Evolutionary conservation across 345 rosid genomes (phyloP).

Genomic region (Citrus trifoliata): DNA sequence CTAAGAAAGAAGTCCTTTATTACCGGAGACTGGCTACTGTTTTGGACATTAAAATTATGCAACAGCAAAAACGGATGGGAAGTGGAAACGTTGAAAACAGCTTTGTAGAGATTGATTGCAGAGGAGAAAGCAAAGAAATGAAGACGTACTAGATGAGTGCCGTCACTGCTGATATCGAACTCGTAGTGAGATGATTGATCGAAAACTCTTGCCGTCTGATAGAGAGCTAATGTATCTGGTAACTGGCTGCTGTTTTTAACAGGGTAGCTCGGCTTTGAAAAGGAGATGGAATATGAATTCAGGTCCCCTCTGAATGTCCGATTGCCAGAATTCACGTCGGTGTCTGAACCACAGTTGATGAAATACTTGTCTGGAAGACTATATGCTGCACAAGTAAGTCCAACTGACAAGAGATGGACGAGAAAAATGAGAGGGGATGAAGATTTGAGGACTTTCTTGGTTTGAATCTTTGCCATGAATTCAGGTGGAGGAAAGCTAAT

Average conservation of each 20-base stretch:
- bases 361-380: slow-evolving; percentile 35
- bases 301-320: slow-evolving; percentile 36
- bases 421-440: slow-evolving; percentile 19
- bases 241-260: neutral
- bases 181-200: slow-evolving; percentile 25
- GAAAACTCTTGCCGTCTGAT: slow-evolving; percentile 54
- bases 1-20: slow-evolving; percentile 47
- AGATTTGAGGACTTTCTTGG: neutral
- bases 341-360: slow-evolving; percentile 58
- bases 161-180: slow-evolving; percentile 20
- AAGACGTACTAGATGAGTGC: slow-evolving; percentile 44
- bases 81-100: slow-evolving; percentile 39
- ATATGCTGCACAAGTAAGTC: slow-evolving; percentile 17
- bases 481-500: neutral
- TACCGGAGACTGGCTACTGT: slow-evolving; percentile 4
- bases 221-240: slow-evolving; percentile 8
- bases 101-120: slow-evolving; percentile 21
- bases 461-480: slow-evolving; percentile 14
- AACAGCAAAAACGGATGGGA: slow-evolving; percentile 26
- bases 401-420: slow-evolving; percentile 2
- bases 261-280: slow-evolving; percentile 12
- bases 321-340: neutral
- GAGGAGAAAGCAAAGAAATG: slow-evolving; percentile 36
- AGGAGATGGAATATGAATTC: slow-evolving; percentile 17
- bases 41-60: slow-evolving; percentile 21